Conservation (phyloP, 306 rosid genomes). For the Cucurbita moschata region DNA sequence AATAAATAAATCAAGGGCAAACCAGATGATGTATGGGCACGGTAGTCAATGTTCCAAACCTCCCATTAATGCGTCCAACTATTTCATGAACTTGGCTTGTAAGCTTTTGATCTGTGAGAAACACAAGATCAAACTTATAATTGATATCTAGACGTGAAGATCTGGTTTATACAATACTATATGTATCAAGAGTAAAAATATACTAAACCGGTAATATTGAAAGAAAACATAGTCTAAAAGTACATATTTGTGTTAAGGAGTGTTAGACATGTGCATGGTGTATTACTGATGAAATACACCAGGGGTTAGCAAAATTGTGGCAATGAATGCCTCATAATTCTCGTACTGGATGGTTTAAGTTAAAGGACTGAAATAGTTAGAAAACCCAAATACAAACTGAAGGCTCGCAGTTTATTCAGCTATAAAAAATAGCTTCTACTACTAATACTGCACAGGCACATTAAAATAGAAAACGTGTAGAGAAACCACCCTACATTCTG, state of each 20-base stretch:
- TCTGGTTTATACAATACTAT: not conserved
- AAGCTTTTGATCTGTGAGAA: constrained; percentile 68
- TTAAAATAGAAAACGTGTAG: constrained; percentile 6
- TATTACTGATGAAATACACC: not conserved
- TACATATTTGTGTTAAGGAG: not conserved
- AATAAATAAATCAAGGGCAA: constrained; percentile 9
- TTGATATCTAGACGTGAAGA: not conserved
- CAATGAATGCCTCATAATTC: not conserved
- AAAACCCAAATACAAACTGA: not conserved
- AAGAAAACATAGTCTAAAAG: not conserved
- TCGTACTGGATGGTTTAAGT: not conserved
- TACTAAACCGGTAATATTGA: not conserved
- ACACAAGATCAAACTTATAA: constrained; percentile 16
- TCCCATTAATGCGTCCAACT: constrained; percentile 85
- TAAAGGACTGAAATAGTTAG: not conserved
- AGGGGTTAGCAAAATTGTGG: not conserved
- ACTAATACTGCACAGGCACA: constrained; percentile 7
- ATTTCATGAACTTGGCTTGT: constrained; percentile 96
- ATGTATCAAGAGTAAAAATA: not conserved
- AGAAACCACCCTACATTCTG: constrained; percentile 55
- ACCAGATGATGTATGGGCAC: constrained; percentile 96
- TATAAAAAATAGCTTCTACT: not conserved
- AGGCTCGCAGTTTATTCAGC: not conserved
- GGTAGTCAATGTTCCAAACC: constrained; percentile 63
- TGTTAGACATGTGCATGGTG: not conserved